Percentiles rank a stretch among this genome's conserved stretches.
These are phyloP conservation scores for Neurospora sp. DNA, from an alignment of 495 filamentous ascomycete genomes.

Conservation along the genomic window DNA sequence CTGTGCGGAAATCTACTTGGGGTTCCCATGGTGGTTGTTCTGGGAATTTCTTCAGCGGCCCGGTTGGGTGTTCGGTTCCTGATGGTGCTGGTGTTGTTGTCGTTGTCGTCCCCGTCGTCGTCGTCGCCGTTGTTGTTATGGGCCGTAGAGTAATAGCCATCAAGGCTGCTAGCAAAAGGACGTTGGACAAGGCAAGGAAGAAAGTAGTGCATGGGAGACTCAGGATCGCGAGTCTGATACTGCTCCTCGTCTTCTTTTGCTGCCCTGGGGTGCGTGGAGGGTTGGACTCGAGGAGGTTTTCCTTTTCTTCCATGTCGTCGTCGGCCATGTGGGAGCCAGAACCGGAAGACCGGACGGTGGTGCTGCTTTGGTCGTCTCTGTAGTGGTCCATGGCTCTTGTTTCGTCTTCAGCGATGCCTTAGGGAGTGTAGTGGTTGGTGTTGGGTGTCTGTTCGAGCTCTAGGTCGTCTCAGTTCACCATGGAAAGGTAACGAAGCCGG, in stretches of 20 bases:
- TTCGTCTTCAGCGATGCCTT: no score
- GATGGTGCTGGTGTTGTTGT: no score
- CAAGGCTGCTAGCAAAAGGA: not conserved
- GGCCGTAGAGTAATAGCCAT: not conserved
- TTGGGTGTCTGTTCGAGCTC: not conserved
- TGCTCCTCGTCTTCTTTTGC: not conserved
- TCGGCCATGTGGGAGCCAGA: not conserved
- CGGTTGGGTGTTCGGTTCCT: no score
- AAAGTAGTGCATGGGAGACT: not conserved
- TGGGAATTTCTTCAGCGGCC: not conserved
- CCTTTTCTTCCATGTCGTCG: not conserved
- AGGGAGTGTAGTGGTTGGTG: not conserved
- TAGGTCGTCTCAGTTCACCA: not conserved
- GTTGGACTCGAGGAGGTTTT: not conserved
- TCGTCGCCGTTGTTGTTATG: not conserved
- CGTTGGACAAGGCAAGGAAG: not conserved
- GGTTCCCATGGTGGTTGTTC: not conserved
- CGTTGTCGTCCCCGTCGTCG: not conserved
- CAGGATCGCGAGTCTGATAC: no score
- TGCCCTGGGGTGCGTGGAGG: no score
- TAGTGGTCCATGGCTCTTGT: not conserved
- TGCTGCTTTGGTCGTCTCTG: slow-evolving; percentile 2
- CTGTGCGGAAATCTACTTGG: not conserved
- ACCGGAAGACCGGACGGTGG: not conserved
- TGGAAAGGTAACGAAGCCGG: no score